phyloP scores from a whole-genome alignment of 1,139 yeast species.

The Pneumocystis canis region DNA sequence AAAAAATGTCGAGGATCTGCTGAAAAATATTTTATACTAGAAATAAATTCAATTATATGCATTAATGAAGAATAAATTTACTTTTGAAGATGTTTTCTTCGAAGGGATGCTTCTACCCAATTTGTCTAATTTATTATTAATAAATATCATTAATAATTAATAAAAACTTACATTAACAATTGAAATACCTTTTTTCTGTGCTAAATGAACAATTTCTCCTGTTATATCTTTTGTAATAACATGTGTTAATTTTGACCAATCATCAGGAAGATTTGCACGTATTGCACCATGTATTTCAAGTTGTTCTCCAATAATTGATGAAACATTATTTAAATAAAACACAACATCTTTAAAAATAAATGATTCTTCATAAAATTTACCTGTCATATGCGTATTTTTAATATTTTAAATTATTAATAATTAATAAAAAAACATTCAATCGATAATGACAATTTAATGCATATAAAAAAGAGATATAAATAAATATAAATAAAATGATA shows the following conservation, averaged over 20 bases:
- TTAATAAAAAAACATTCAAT: too few species aligned
- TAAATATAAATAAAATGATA: too few species aligned
- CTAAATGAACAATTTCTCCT: background rate
- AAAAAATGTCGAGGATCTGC: conserved; percentile 59
- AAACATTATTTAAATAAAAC: background rate
- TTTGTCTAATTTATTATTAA: background rate
- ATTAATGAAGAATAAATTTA: background rate
- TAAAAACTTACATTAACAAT: background rate
- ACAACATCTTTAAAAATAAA: background rate
- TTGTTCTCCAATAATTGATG: background rate
- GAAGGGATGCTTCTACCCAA: background rate
- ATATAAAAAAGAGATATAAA: too few species aligned
- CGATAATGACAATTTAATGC: too few species aligned
- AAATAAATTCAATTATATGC: background rate
- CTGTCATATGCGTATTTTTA: too few species aligned
- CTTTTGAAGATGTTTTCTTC: background rate
- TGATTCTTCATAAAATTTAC: too few species aligned
- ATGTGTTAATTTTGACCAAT: background rate
- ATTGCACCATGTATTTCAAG: background rate
- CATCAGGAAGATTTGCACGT: background rate
- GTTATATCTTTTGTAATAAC: background rate
- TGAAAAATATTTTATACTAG: conserved; percentile 21
- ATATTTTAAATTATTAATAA: too few species aligned
- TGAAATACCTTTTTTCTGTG: background rate
- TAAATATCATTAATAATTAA: background rate